Evolutionary conservation across 768 basidiomycete genomes (phyloP).

Genomic region (Candolleomyces eurysporus): DNA sequence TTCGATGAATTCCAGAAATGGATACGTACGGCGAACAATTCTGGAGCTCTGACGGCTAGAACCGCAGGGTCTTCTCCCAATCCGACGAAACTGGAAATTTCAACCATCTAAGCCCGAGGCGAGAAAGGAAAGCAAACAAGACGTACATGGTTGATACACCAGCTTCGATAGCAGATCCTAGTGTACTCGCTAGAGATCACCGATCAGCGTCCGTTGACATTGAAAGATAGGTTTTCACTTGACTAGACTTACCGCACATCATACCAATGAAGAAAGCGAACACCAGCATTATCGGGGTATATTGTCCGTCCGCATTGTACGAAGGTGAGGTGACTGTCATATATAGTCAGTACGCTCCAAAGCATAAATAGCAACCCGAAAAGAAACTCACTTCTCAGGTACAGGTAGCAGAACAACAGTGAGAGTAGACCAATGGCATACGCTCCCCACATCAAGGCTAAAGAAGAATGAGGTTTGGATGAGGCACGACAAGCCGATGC

Average conservation of each 20-base stretch:
- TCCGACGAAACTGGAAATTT: constrained; percentile 63
- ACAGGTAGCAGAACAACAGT: constrained; percentile 74
- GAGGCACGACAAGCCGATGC: neutral
- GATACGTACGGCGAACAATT: constrained; percentile 56
- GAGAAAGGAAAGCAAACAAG: neutral
- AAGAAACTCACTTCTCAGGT: constrained; percentile 59
- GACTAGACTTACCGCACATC: constrained; percentile 54
- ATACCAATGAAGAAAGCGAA: constrained; percentile 82
- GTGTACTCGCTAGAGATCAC: constrained; percentile 50
- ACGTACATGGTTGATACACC: constrained; percentile 84
- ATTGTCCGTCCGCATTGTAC: constrained; percentile 72
- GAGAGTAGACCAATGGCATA: constrained; percentile 74
- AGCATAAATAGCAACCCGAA: neutral
- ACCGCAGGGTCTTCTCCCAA: constrained; percentile 83
- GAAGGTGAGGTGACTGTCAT: constrained; percentile 64
- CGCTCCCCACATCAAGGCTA: constrained; percentile 77
- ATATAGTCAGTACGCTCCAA: too few relatives aligned
- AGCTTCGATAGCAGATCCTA: constrained; percentile 75
- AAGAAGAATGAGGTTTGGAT: neutral
- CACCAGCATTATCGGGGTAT: constrained; percentile 72
- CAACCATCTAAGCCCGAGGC: neutral
- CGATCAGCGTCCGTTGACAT: constrained; percentile 1
- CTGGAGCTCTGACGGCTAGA: constrained; percentile 68
- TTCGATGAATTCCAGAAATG: neutral
- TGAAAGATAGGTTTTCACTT: neutral